These are phyloP conservation scores for Phytopythium vexans DNA, from an alignment of 352 stramenopile species.

Conservation along the genomic window DNA sequence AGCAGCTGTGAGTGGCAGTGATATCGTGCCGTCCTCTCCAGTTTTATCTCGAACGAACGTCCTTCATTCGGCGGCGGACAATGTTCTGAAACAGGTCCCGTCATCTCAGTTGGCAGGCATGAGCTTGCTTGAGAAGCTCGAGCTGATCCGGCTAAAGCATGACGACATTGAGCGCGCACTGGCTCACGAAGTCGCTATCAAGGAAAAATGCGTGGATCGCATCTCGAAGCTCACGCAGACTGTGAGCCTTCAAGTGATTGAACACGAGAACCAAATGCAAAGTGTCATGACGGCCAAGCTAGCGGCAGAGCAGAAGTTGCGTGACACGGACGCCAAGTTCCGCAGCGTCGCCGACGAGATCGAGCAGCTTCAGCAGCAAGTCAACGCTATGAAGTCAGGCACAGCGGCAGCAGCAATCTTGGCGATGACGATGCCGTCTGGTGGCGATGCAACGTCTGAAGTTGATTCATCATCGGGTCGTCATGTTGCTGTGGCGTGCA, in stretches of 20 bases:
- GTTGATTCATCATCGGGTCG: neutral
- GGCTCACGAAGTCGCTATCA: conserved; percentile 43
- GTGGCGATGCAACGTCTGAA: too few species aligned
- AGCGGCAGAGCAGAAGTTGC: conserved; percentile 24
- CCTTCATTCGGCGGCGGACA: conserved; percentile 28
- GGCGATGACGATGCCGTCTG: neutral
- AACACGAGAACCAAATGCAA: conserved; percentile 62
- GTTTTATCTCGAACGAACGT: conserved; percentile 1
- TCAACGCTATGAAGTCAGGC: conserved; percentile 31
- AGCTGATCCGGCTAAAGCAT: conserved; percentile 24
- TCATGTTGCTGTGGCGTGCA: neutral
- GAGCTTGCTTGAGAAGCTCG: conserved; percentile 45
- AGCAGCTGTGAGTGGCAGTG: neutral
- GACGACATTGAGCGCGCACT: conserved; percentile 35
- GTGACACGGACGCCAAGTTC: conserved; percentile 42
- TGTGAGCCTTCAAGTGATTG: conserved; percentile 56
- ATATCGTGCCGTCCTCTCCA: neutral
- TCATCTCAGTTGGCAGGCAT: conserved; percentile 17
- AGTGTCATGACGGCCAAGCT: conserved; percentile 36
- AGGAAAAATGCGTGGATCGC: conserved; percentile 66
- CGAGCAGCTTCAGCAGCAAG: conserved; percentile 35
- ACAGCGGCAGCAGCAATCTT: neutral
- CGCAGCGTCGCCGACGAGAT: conserved; percentile 38
- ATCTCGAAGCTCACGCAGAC: conserved; percentile 70
- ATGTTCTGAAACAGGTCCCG: conserved; percentile 25